Evolutionary conservation across 176 grass and related monocot species (phyloP).

Genomic region (Phyllostachys edulis): DNA sequence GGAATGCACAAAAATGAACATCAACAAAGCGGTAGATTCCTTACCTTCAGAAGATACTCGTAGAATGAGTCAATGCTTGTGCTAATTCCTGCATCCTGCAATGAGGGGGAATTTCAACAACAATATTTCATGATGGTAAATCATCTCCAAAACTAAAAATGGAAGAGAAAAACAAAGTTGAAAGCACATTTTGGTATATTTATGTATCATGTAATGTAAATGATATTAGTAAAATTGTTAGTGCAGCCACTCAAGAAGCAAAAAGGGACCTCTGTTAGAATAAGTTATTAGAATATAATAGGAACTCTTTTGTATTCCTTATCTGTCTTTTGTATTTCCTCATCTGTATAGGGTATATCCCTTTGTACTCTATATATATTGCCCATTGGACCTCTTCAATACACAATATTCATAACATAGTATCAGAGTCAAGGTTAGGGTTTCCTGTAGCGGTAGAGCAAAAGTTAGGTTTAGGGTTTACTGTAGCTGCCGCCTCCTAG

Average conservation of each 20-base stretch:
- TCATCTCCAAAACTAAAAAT: neutral
- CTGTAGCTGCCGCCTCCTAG: too few relatives aligned
- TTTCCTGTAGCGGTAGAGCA: too few relatives aligned
- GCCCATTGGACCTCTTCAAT: too few relatives aligned
- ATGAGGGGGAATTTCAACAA: neutral
- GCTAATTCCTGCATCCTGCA: conserved; percentile 91
- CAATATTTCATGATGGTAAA: neutral
- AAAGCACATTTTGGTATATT: neutral
- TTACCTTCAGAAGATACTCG: conserved; percentile 95
- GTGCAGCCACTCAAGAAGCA: neutral
- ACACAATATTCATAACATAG: too few relatives aligned
- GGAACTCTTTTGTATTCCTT: too few relatives aligned
- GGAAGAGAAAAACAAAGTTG: neutral
- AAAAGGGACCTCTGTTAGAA: neutral
- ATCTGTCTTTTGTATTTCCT: too few relatives aligned
- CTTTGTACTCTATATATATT: too few relatives aligned
- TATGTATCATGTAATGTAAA: neutral
- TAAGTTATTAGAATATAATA: too few relatives aligned
- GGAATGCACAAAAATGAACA: conserved; percentile 9
- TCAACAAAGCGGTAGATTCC: conserved; percentile 10
- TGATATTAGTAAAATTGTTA: conserved; percentile 18
- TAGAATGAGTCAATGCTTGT: conserved; percentile 99
- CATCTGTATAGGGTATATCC: too few relatives aligned
- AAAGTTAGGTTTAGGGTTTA: too few relatives aligned
- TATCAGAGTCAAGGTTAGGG: too few relatives aligned